Conservation (phyloP, 2,329 filamentous ascomycete species). For the Rhynchosporium secalis region DNA sequence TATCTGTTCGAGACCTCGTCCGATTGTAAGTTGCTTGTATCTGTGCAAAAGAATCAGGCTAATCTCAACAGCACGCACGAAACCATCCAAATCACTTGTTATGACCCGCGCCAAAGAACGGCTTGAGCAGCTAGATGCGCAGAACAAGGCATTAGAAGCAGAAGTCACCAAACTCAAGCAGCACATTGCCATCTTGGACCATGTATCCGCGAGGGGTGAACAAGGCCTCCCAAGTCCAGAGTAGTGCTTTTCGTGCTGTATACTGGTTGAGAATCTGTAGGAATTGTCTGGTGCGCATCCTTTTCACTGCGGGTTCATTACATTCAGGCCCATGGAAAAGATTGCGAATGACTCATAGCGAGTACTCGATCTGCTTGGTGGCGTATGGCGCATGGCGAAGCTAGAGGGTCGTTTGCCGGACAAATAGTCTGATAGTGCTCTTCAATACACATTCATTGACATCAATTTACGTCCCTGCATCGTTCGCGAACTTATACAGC, state of each 20-base stretch:
- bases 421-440: not conserved
- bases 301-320: not conserved
- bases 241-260: not conserved
- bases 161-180: slow-evolving; percentile 29
- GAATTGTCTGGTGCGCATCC: not conserved
- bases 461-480: too few relatives aligned
- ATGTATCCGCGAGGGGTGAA: slow-evolving; percentile 20
- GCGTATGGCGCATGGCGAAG: not conserved
- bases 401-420: not conserved
- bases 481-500: too few relatives aligned
- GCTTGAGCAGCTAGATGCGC: slow-evolving; percentile 29
- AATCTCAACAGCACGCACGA: slow-evolving; percentile 24
- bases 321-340: not conserved
- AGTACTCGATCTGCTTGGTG: not conserved
- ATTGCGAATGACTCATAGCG: not conserved
- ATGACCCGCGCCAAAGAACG: slow-evolving; percentile 33
- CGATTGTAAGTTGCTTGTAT: slow-evolving; percentile 23
- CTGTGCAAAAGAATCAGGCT: not conserved
- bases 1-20: slow-evolving; percentile 33
- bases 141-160: slow-evolving; percentile 25
- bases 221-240: not conserved
- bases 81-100: slow-evolving; percentile 32
- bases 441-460: too few relatives aligned
- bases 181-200: slow-evolving; percentile 30
- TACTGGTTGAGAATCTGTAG: not conserved